Base-by-base conservation (phyloP, 108 stramenopile species). In the Cylindrotheca closterium region DNA sequence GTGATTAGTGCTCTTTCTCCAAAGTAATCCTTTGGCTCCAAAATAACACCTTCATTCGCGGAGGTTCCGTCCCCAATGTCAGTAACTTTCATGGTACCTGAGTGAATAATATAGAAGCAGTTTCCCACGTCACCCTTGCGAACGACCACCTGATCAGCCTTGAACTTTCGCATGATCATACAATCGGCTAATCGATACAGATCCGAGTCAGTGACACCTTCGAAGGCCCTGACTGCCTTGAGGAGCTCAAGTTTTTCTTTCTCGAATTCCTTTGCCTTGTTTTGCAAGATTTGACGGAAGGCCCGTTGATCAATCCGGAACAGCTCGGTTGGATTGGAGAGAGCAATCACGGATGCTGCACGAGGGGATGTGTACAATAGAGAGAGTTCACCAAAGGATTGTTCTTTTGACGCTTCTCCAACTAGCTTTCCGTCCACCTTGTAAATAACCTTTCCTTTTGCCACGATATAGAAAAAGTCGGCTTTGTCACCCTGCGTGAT, bases 311-410 rank as follows among this genome's bases (percentile, higher is more conserved):
- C 79, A 1, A 86, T 68, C 7, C 77, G 64, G 57, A 65, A 85
- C 23, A 84, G 49, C 30, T 27, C 8, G 26, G 55, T 33, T 2
- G 49, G 27, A 3, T 5, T 37, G 21, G 24, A 52, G 2, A 26
- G 49, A 12, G 62, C 87, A 50, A 85, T 64, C 47, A 87, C 85
- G 31, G 86, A 83, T 31, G 95, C 93, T n/a, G 90, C 88, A 31
- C 95, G 77, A 0, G 93, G 88, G 28, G 80, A 75, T 63, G 88
- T 85, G 76, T 96, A 96, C 68, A 96, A 73, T 24, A 96, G 73
- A 5, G 93, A 91, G 18, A 93, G 71, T 72, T 96, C 95, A 47
- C 95, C 95, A 62, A 96, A 92, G 29, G 79, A 63, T 25, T 67
- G 65, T 5, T 84, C 87, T 15, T 46, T 22, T 25, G 56, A 53